Evolutionary conservation across 2,329 filamentous ascomycete species (phyloP).

Genomic region (Teratosphaeriaceae sp.): DNA sequence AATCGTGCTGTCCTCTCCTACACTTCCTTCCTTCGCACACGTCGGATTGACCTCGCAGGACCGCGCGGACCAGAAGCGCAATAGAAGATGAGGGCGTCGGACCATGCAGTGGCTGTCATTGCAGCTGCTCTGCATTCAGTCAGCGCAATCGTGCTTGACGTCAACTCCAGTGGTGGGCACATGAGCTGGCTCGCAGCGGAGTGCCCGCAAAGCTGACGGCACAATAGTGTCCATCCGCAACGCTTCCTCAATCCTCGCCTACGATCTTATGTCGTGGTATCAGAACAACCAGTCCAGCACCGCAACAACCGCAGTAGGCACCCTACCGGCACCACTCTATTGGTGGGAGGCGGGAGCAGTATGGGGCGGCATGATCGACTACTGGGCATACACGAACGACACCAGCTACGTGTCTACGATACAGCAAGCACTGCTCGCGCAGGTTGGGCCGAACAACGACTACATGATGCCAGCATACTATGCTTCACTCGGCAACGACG

Average conservation of each 20-base stretch:
- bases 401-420: conserved; percentile 35
- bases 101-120: background rate
- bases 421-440: conserved; percentile 37
- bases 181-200: background rate
- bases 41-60: too few species aligned
- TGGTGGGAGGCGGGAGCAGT: conserved; percentile 42
- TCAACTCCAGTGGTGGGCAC: conserved; percentile 5
- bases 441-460: conserved; percentile 36
- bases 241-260: conserved; percentile 26
- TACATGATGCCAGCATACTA: conserved; percentile 35
- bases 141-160: conserved; percentile 6
- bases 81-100: background rate
- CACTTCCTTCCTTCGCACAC: too few species aligned
- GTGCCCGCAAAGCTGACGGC: background rate
- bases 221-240: conserved; percentile 25
- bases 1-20: too few species aligned
- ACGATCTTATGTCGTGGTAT: conserved; percentile 29
- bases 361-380: conserved; percentile 35
- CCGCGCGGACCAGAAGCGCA: too few species aligned
- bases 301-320: conserved; percentile 28
- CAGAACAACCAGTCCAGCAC: conserved; percentile 27
- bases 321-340: conserved; percentile 38
- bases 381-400: conserved; percentile 42
- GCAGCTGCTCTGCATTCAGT: background rate
- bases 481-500: conserved; percentile 41